phyloP scores from a whole-genome alignment of 2,329 filamentous ascomycete species.

The Neofusicoccum sp. region DNA sequence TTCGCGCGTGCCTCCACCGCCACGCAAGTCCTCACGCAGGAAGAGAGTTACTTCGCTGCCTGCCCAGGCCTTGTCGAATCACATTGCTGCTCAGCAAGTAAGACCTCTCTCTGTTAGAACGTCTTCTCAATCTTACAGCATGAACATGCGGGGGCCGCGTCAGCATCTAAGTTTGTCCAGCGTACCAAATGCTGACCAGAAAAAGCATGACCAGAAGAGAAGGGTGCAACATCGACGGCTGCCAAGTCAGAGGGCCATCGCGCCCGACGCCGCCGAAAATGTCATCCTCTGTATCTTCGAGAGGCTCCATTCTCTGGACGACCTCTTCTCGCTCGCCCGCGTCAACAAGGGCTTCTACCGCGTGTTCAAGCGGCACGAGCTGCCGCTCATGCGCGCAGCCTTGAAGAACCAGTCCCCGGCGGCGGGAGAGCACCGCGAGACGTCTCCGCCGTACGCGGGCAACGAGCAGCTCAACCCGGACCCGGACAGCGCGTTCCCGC shows the following conservation, averaged over 20 bases:
- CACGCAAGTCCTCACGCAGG: conserved; percentile 13
- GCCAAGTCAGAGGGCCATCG: conserved; percentile 32
- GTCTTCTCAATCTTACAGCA: background rate
- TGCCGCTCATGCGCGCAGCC: conserved; percentile 52
- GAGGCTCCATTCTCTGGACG: conserved; percentile 49
- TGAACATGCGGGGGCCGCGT: conserved; percentile 1
- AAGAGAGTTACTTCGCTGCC: conserved; percentile 12
- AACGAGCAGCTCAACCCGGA: conserved; percentile 30
- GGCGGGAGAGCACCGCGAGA: conserved; percentile 61
- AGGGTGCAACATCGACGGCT: conserved; percentile 10
- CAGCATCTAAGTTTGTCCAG: conserved; percentile 4
- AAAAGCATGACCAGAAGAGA: conserved; percentile 6
- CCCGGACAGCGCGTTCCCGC: conserved; percentile 44
- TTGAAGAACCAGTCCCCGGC: conserved; percentile 55
- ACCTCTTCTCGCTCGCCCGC: conserved; percentile 55
- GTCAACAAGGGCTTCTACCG: conserved; percentile 57
- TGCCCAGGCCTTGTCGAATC: conserved; percentile 26
- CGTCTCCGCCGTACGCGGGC: conserved; percentile 52
- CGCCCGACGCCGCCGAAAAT: conserved; percentile 45
- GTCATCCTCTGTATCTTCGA: conserved; percentile 54
- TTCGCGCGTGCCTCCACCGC: background rate
- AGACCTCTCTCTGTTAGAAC: conserved; percentile 9
- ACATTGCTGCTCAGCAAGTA: conserved; percentile 29
- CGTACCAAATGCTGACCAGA: conserved; percentile 2
- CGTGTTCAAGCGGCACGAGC: conserved; percentile 57